Base-by-base conservation (phyloP, 108 stramenopile genomes). In the Asterionellopsis glacialis region DNA sequence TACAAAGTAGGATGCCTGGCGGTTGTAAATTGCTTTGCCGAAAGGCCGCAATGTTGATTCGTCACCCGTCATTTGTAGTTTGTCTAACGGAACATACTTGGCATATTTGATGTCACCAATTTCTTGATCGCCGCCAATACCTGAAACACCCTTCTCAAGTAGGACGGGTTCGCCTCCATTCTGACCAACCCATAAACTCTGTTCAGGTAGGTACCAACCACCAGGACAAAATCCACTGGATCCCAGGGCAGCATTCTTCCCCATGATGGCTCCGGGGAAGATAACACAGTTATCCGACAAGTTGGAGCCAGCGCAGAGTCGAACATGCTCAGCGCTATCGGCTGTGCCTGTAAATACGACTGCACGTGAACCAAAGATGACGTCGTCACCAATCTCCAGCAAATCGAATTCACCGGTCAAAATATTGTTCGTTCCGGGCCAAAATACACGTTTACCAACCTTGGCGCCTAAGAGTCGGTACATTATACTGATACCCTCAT, bases 321-420 rank as follows among this genome's bases (percentile, higher is more conserved):
- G 67, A n/a, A 83, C 75, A 21, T 73, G 68, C 38, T 71, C 75
- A 6, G 41, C 70, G 25, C 52, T 11, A 5, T 76, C 64, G 0
- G 41, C 51, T 4, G 76, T 66, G 11, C 73, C 56, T 13, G 57
- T 67, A 41, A 80, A 44, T 39, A 86, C 64, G 12, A 68, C 56
- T 16, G 73, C 51, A 24, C 84, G 63, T 16, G 80, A 81, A n/a
- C 84, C 84, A 57, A 86, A 86, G 10, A 80, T 76, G 12, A 82
- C 84, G 45, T 86, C 79, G 50, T 86, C 84, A 12, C 84, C 84
- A 52, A 86, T 67, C 51, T 81, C 75, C 2, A 86, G 55, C 45
- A 86, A 64, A 56, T 86, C 84, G 57, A 77, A 81, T 57, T 86
- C 84, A 9, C 74, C 74, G 19, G 68, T 50, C 49, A 76, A 76